A percentile compares a stretch with the other conserved stretches of the same genome.
Conservation (phyloP, 768 basidiomycete genomes). For the Psilocybe cubensis region DNA sequence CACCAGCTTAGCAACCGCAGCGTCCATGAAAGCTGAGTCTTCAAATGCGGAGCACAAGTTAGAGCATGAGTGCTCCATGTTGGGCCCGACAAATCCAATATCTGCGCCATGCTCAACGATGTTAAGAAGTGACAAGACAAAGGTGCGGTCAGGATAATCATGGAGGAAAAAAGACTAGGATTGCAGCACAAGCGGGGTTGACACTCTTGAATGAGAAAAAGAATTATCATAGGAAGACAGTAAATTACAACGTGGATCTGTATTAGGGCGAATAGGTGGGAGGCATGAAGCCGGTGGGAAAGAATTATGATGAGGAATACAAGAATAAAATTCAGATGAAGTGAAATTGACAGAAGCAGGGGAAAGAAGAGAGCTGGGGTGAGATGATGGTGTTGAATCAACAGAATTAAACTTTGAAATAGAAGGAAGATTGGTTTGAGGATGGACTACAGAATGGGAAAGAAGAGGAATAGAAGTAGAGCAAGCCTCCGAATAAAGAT, state of each 20-base stretch:
- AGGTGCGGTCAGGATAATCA: conserved; percentile 30
- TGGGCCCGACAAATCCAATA: conserved; percentile 25
- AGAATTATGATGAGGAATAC: neutral
- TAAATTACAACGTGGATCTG: conserved; percentile 26
- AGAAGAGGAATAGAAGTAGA: neutral
- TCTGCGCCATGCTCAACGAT: conserved; percentile 31
- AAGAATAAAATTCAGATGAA: too few species aligned
- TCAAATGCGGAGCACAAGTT: conserved; percentile 33
- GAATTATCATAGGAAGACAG: neutral
- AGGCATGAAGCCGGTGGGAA: neutral
- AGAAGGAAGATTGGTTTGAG: too few species aligned
- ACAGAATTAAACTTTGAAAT: neutral
- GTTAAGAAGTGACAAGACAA: conserved; percentile 26
- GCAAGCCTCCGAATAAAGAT: too few species aligned
- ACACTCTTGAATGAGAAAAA: neutral
- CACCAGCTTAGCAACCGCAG: neutral
- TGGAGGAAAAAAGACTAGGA: conserved; percentile 25
- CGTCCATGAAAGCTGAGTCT: conserved; percentile 4
- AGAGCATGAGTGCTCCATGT: conserved; percentile 11
- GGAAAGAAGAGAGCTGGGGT: too few species aligned
- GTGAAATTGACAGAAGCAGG: too few species aligned
- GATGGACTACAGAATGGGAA: neutral
- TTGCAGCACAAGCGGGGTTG: conserved; percentile 14
- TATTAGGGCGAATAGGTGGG: conserved; percentile 23
- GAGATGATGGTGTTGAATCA: too few species aligned